Conservation (phyloP, 768 basidiomycete species). For the Calocybe gangraenosa region DNA sequence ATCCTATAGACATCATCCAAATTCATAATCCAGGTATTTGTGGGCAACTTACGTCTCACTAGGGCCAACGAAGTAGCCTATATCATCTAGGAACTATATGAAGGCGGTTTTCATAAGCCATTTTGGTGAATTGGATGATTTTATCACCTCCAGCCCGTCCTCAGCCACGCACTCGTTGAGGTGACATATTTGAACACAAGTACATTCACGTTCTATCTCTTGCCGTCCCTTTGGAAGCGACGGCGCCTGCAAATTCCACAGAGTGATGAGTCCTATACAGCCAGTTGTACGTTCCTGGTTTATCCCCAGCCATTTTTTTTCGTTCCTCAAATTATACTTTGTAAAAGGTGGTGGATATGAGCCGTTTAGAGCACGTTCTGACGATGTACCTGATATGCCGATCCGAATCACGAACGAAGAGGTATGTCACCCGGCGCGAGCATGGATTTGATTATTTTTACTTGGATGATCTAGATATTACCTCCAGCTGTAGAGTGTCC, state of each 20-base stretch:
- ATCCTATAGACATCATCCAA: constrained; percentile 86
- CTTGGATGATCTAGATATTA: constrained; percentile 1
- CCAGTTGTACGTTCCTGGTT: constrained; percentile 2
- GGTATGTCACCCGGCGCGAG: constrained; percentile 2
- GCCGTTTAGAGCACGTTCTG: constrained; percentile 19
- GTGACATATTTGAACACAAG: constrained; percentile 91
- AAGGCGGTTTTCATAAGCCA: constrained; percentile 78
- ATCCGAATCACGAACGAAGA: constrained; percentile 2
- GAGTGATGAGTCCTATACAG: neutral
- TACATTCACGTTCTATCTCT: constrained; percentile 76
- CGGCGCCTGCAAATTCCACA: neutral
- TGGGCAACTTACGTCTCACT: neutral
- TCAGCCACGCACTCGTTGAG: constrained; percentile 30
- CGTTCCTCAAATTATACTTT: too few species aligned
- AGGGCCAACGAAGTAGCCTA: neutral
- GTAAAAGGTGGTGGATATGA: constrained; percentile 19
- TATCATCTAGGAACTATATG: constrained; percentile 40
- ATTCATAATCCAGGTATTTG: constrained; percentile 75
- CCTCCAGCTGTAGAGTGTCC: neutral
- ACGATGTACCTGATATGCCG: constrained; percentile 2
- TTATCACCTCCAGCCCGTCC: neutral
- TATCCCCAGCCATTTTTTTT: neutral
- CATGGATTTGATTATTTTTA: neutral
- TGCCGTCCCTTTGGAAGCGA: constrained; percentile 38
- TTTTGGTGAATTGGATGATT: constrained; percentile 62